phyloP scores from a whole-genome alignment of 345 rosid genomes.

The Salix caprea region DNA sequence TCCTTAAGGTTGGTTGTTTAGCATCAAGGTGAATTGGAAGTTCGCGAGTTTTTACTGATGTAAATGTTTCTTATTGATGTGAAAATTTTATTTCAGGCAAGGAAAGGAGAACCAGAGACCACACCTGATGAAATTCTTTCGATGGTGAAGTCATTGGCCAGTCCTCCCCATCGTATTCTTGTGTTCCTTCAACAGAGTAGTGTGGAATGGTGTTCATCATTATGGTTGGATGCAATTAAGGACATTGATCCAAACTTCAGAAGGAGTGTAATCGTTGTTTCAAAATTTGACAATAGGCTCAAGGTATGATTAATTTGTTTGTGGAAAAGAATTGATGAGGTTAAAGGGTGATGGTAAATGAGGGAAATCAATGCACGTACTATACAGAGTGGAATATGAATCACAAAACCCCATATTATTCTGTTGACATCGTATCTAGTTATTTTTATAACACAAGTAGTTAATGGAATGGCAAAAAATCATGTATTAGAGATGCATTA shows the following conservation, averaged over 20 bases:
- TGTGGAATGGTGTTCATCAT: slow-evolving; percentile 96
- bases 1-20: slow-evolving; percentile 61
- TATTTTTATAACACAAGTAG: background rate
- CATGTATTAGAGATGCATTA: background rate
- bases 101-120: slow-evolving; percentile 93
- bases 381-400: background rate
- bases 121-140: slow-evolving; percentile 90
- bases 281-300: slow-evolving; percentile 94
- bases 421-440: background rate
- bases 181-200: slow-evolving; percentile 95
- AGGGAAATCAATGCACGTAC: background rate
- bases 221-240: slow-evolving; percentile 89
- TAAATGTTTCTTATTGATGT: background rate
- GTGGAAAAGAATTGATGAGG: background rate
- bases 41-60: too few relatives aligned
- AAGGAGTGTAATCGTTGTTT: slow-evolving; percentile 82
- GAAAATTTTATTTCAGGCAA: slow-evolving; percentile 48
- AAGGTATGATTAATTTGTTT: slow-evolving; percentile 44
- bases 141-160: slow-evolving; percentile 87
- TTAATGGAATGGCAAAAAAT: background rate
- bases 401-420: background rate
- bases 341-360: background rate
- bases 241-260: slow-evolving; percentile 88
- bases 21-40: background rate
- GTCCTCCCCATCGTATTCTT: slow-evolving; percentile 92